A percentile compares a stretch with the other conserved stretches of the same genome.
Evolutionary conservation across 192 early-diverging fungal species (phyloP).

Genomic region (Coemansia sp.): DNA sequence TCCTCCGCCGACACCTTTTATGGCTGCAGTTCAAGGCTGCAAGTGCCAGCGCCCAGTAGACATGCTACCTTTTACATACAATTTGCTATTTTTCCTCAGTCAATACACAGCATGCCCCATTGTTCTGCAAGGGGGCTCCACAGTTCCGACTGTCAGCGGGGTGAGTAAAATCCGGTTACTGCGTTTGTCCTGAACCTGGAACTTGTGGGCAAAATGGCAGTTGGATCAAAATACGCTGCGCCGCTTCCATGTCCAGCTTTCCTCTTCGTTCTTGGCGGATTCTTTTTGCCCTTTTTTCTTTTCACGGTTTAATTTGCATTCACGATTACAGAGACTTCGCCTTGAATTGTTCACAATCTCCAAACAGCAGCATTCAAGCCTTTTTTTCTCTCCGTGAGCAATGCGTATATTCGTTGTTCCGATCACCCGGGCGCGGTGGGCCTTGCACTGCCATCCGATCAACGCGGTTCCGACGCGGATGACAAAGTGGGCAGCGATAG

Average conservation of each 20-base stretch:
- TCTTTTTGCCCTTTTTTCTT: background rate
- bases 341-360: background rate
- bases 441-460: conserved; percentile 48
- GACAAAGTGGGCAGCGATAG: conserved; percentile 36
- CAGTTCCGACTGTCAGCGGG: too few species aligned
- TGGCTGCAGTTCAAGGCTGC: conserved; percentile 3
- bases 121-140: too few species aligned
- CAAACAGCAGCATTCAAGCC: background rate
- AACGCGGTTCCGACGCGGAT: conserved; percentile 35
- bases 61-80: background rate
- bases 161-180: too few species aligned
- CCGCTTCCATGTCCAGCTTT: background rate
- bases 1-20: background rate
- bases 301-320: background rate
- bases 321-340: background rate
- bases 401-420: conserved; percentile 51
- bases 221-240: conserved; percentile 2
- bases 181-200: too few species aligned
- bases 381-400: background rate
- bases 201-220: too few species aligned
- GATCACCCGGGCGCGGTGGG: conserved; percentile 42
- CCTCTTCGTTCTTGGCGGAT: background rate
- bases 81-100: background rate
- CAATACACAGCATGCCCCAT: too few species aligned
- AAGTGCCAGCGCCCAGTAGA: background rate